phyloP scores from a whole-genome alignment of 257 asterid species.

The Galeopsis tetrahit region DNA sequence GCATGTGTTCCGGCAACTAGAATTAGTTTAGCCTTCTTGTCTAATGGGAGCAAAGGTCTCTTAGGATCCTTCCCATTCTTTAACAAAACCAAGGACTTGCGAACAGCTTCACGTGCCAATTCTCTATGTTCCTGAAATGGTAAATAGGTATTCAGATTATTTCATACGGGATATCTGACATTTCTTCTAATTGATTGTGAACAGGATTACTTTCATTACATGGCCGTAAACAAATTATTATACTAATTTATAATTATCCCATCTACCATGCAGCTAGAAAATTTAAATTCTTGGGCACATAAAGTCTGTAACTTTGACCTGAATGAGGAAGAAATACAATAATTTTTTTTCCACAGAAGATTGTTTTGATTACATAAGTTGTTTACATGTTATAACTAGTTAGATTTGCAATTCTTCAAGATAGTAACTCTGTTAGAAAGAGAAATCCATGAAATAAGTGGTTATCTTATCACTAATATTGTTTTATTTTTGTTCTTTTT shows the following conservation, averaged over 20 bases:
- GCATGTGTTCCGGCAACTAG: slow-evolving; percentile 94
- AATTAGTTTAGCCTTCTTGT: slow-evolving; percentile 70
- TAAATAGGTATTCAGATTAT: slow-evolving; percentile 21
- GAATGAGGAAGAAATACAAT: slow-evolving; percentile 3
- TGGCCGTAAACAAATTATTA: not conserved
- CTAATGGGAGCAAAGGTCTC: slow-evolving; percentile 79
- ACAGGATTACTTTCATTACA: slow-evolving; percentile 7
- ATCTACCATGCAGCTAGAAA: slow-evolving; percentile 7
- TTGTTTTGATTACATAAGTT: not conserved
- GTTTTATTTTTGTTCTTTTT: not conserved
- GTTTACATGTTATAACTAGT: slow-evolving; percentile 5
- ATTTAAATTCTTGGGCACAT: not conserved
- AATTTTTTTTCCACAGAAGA: not conserved
- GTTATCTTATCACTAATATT: not conserved
- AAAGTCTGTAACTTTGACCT: not conserved
- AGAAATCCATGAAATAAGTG: not conserved
- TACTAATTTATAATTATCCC: not conserved
- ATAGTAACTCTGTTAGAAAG: not conserved
- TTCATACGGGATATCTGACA: slow-evolving; percentile 12
- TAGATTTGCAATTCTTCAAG: not conserved
- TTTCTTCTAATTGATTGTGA: not conserved
- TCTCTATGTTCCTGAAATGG: slow-evolving; percentile 49
- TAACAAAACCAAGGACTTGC: slow-evolving; percentile 79
- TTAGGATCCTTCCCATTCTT: slow-evolving; percentile 90
- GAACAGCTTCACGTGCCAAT: slow-evolving; percentile 66